These are phyloP conservation scores for Beta lomatogona DNA, from an alignment of 179 eudicot species.

Conservation along the genomic window DNA sequence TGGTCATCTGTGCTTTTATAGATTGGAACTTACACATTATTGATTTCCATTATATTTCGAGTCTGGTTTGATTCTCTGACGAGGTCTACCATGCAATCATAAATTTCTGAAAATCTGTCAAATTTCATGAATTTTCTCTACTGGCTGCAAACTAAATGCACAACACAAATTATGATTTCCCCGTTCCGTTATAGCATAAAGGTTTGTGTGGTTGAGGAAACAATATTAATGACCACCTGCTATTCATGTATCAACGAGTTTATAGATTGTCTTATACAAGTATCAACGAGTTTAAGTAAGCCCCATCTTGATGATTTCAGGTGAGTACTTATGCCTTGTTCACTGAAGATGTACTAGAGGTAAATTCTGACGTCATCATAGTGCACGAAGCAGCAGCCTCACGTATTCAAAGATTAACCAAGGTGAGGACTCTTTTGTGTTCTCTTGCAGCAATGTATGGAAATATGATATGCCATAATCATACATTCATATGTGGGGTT, in stretches of 20 bases:
- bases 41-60: neutral
- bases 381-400: constrained; percentile 73
- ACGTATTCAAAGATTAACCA: constrained; percentile 63
- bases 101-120: neutral
- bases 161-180: too few species aligned
- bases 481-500: neutral
- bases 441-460: neutral
- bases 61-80: neutral
- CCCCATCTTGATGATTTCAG: constrained; percentile 36
- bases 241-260: neutral
- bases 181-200: neutral
- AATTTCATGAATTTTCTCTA: neutral
- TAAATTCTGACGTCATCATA: constrained; percentile 55
- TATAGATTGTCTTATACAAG: neutral
- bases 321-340: constrained; percentile 69
- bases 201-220: neutral
- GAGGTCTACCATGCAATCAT: neutral
- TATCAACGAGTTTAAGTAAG: neutral
- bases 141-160: neutral
- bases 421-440: constrained; percentile 40
- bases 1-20: constrained; percentile 11
- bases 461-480: neutral
- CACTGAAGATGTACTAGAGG: constrained; percentile 67
- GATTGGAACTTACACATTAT: neutral
- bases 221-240: neutral